Evolutionary conservation across 768 basidiomycete genomes (phyloP), one percentile per base, ranked within the genome.

Genomic region (Pleurotus platypus): DNA sequence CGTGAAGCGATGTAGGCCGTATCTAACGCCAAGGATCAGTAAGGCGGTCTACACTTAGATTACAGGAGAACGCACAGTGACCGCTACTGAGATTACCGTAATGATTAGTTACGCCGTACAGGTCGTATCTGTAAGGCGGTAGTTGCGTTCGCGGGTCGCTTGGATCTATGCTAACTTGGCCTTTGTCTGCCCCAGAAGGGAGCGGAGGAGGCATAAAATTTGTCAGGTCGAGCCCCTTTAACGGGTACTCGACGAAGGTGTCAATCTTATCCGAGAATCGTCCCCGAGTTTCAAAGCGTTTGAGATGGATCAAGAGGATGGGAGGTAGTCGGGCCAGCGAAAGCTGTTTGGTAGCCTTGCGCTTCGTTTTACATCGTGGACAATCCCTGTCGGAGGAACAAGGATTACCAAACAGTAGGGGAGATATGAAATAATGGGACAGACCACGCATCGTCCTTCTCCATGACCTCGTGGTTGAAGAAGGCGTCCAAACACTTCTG

Each of bases 31-130:
- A 39, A 50, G 18, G 20, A 50, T 50, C 47, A 22, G 53, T 50
- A 27, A 46, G 22, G 20, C 4, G 30, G 30, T 35, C 8, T 35
- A 35, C 30, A 35, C 9, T 35, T 8, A 9, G 30, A 35, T 4
- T 35, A 9, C 15, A 16, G 24, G 18, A 54, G 20, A 4, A 79
- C 94, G 72, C 64, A 97, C 97, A 99, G 71, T 99, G 97, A 0
- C 97, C 97, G 66, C 91, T 92, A 65, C 87, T 93, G 55, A 99
- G 73, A 67, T 86, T 96, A 8, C 97, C 97, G 69, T 86, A 92
- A 72, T 99, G 97, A 69, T 98, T 98, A 57, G 92, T 96, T 42
- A 98, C 94, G 8, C 80, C 95, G 66, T 97, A 98, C 61, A 98
- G 73, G 65, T 99, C 96, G 68, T 98, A 99, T 62, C 76, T 82